Evolutionary conservation across 257 asterid genomes (phyloP).

Genomic region (Solanum arcanum): DNA sequence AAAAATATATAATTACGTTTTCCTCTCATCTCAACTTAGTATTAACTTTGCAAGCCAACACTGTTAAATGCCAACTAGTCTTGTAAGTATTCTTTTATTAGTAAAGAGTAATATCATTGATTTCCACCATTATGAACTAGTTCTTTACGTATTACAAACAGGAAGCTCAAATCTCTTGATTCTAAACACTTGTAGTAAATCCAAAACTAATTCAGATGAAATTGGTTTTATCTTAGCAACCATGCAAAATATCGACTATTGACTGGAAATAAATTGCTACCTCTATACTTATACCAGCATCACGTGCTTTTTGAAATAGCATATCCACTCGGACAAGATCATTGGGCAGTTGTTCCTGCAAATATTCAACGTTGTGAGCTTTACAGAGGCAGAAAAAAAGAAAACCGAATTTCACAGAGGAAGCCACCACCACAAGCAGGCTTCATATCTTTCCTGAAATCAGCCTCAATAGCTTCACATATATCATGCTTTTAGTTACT

Average conservation of each 20-base stretch:
- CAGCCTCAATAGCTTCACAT: not conserved
- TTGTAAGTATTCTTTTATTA: not conserved
- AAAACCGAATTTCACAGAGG: not conserved
- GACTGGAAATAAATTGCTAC: constrained; percentile 13
- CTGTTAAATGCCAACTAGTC: not conserved
- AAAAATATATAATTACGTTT: not conserved
- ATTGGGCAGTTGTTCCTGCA: constrained; percentile 82
- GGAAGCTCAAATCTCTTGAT: not conserved
- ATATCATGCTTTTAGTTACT: not conserved
- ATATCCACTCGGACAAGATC: constrained; percentile 71
- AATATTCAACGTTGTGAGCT: constrained; percentile 1
- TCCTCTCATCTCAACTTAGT: not conserved
- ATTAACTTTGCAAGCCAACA: not conserved
- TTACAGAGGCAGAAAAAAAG: not conserved
- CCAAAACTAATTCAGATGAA: not conserved
- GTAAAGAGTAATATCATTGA: not conserved
- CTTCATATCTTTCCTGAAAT: not conserved
- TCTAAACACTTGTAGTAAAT: not conserved
- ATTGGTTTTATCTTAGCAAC: not conserved
- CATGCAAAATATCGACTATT: not conserved
- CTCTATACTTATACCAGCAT: constrained; percentile 78
- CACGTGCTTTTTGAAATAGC: constrained; percentile 78
- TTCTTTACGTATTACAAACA: not conserved
- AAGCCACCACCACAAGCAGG: not conserved
- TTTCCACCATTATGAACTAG: not conserved